Conservation (phyloP, 129 eudicot species). For the Mikania micrantha region DNA sequence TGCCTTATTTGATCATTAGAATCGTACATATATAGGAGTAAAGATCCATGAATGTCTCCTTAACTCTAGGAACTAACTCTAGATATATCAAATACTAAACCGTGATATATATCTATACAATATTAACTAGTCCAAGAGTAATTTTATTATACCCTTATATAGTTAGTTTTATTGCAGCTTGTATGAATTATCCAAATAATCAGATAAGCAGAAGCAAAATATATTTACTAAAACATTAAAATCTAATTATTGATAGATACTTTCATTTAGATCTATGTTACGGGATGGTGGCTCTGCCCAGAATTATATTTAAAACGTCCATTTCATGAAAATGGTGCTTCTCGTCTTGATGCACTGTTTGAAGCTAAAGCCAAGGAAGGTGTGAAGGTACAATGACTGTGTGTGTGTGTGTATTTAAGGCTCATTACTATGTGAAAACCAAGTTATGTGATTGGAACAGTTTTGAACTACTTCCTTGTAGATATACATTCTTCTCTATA, state of each 20-base stretch:
- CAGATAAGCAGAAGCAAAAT: neutral
- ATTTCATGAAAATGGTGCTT: conserved; percentile 49
- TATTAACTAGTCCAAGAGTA: no score
- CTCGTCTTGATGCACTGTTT: conserved; percentile 78
- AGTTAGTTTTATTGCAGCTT: neutral
- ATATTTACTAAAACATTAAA: neutral
- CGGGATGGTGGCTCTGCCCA: conserved; percentile 99
- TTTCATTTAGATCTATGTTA: conserved; percentile 69
- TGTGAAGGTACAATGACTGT: conserved; percentile 58
- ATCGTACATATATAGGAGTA: no score
- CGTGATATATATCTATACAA: no score
- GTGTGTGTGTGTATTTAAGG: neutral
- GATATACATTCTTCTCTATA: conserved; percentile 93
- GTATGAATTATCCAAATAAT: neutral
- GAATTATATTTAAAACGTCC: conserved; percentile 89
- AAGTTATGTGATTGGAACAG: neutral
- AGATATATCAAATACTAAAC: no score
- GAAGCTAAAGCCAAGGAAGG: conserved; percentile 97
- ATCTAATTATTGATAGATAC: neutral
- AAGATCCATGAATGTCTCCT: no score
- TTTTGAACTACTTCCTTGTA: conserved; percentile 31
- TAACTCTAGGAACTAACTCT: no score
- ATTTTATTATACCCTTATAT: neutral
- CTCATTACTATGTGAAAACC: neutral
- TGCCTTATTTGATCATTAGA: no score